Base-by-base conservation (phyloP, 495 filamentous ascomycete genomes). In the Hypoxylon subgilvum region DNA sequence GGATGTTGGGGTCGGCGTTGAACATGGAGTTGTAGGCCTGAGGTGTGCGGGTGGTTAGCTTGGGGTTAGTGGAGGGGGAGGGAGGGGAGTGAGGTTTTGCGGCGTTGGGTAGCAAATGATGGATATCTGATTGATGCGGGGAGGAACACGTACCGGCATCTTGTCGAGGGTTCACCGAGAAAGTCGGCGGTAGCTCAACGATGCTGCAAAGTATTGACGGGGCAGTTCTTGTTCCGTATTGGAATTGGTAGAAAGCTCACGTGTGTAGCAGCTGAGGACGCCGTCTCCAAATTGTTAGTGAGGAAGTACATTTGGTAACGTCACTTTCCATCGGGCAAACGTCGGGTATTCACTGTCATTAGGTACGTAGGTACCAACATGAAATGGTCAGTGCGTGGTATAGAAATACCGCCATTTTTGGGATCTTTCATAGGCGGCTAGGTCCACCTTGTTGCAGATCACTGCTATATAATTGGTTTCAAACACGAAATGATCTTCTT, bases 21-120 rank as follows among this genome's bases (percentile, higher is more conserved):
- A 96, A 96, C 80, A 93, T 86, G 69, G 89, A 92, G 79, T 94
- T 91, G 80, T 94, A 95, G 76, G 90, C 89, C 90, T 96, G 70
- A 1, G 14, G n/a, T 30, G 21, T 9, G 46, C n/a, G 9, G 3
- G 6, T 21, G 45, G 43, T 59, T 58, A 51, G 31, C 18, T 59
- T 14, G 17, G 27, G 13, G 47, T 23, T 30, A 46, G 16, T n/a
- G n/a, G n/a, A n/a, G n/a, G n/a, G n/a, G n/a, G n/a, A n/a, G n/a
- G n/a, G n/a, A n/a, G n/a, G n/a, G n/a, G n/a, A n/a, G n/a, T n/a
- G n/a, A n/a, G n/a, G n/a, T n/a, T n/a, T n/a, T n/a, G n/a, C n/a
- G n/a, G n/a, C n/a, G n/a, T n/a, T n/a, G n/a, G n/a, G n/a, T n/a
- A n/a, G n/a, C n/a, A n/a, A n/a, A n/a, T n/a, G n/a, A n/a, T n/a